Evolutionary conservation across 2,329 filamentous ascomycete genomes (phyloP).

Genomic region (Cladosporium velox): DNA sequence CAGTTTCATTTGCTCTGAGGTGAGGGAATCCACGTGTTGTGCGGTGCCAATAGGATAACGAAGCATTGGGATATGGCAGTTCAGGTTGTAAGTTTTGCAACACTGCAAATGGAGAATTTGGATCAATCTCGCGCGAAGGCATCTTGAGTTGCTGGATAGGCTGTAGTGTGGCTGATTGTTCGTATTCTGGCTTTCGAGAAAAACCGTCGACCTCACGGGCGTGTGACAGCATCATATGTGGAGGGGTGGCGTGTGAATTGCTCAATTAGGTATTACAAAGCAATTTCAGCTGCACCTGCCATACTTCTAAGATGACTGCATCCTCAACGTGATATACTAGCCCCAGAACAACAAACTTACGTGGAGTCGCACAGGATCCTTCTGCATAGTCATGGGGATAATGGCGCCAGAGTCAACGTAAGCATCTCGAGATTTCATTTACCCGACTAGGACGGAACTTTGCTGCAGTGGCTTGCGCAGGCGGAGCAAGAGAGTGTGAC

Average conservation of each 20-base stretch:
- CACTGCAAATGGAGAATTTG: neutral
- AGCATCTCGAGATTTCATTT: neutral
- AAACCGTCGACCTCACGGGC: neutral
- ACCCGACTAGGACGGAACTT: neutral
- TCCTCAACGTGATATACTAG: neutral
- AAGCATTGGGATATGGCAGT: constrained; percentile 30
- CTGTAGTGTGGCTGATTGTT: neutral
- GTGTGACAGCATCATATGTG: neutral
- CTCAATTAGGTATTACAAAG: neutral
- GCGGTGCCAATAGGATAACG: constrained; percentile 49
- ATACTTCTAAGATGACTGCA: neutral
- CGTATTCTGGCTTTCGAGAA: neutral
- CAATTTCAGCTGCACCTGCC: neutral
- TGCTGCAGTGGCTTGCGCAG: neutral
- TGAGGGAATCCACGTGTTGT: constrained; percentile 48
- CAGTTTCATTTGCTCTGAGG: constrained; percentile 41
- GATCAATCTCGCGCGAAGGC: neutral
- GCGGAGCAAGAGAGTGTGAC: neutral
- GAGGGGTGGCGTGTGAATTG: neutral
- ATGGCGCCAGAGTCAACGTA: neutral
- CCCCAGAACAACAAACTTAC: neutral
- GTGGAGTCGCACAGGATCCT: neutral
- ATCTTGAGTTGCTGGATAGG: neutral
- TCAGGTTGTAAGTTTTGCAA: neutral
- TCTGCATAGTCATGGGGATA: neutral